phyloP scores from a whole-genome alignment of 2,329 filamentous ascomycete species.

The Trichothecium roseum region DNA sequence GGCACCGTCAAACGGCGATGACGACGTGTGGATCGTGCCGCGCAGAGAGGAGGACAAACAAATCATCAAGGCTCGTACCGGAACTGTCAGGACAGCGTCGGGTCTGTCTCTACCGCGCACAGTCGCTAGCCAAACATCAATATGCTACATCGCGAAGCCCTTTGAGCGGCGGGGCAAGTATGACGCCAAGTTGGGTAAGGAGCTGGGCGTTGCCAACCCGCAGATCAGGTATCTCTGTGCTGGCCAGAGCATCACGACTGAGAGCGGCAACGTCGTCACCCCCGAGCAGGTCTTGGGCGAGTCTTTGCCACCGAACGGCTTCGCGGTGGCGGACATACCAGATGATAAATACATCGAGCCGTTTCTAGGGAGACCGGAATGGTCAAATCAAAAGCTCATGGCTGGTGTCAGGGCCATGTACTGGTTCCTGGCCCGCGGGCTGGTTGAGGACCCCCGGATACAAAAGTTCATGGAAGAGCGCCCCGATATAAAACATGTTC shows the following conservation, averaged over 20 bases:
- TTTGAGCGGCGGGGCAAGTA: slow-evolving; percentile 76
- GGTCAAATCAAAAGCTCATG: slow-evolving; percentile 55
- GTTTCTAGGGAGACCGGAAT: slow-evolving; percentile 63
- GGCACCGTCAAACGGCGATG: too few species aligned
- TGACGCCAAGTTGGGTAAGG: slow-evolving; percentile 50
- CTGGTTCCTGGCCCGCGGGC: slow-evolving; percentile 68
- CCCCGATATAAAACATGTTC: slow-evolving; percentile 56
- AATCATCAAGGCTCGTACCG: too few species aligned
- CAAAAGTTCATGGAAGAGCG: slow-evolving; percentile 58
- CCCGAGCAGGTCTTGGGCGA: slow-evolving; percentile 79
- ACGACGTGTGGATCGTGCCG: too few species aligned
- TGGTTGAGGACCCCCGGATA: slow-evolving; percentile 53
- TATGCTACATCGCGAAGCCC: slow-evolving; percentile 80
- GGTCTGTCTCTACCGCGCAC: slow-evolving; percentile 52
- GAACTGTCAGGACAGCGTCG: too few species aligned
- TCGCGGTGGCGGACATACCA: slow-evolving; percentile 75
- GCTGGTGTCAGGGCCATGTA: slow-evolving; percentile 57
- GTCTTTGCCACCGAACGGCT: slow-evolving; percentile 55
- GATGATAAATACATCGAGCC: slow-evolving; percentile 57
- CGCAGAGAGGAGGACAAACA: too few species aligned
- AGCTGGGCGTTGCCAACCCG: slow-evolving; percentile 48
- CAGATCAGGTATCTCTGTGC: slow-evolving; percentile 50
- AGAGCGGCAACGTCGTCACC: slow-evolving; percentile 59
- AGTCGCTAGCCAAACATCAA: slow-evolving; percentile 51
- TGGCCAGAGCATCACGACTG: slow-evolving; percentile 53